Conservation (phyloP, 1,284 basidiomycete genomes). For the Fomitopsis betulina region DNA sequence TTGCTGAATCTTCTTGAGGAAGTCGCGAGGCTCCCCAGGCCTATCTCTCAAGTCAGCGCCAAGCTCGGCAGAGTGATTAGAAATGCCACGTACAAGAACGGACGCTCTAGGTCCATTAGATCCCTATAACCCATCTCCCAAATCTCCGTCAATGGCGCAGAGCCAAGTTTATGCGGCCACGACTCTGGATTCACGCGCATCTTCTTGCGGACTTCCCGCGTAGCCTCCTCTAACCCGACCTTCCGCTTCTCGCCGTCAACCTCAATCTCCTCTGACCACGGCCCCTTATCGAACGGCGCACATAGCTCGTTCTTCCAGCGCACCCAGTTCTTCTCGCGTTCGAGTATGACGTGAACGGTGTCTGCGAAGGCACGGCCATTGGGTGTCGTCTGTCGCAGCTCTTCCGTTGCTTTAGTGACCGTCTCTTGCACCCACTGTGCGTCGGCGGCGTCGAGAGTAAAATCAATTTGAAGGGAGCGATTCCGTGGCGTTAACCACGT, state of each 20-base stretch:
- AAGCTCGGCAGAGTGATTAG: background rate
- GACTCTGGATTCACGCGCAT: conserved; percentile 51
- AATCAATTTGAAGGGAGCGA: conserved; percentile 75
- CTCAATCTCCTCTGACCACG: conserved; percentile 45
- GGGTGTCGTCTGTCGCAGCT: conserved; percentile 69
- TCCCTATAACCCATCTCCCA: conserved; percentile 76
- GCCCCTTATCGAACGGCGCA: conserved; percentile 68
- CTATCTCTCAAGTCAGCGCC: conserved; percentile 28
- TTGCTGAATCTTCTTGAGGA: conserved; percentile 61
- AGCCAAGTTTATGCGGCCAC: conserved; percentile 60
- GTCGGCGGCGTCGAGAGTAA: conserved; percentile 62
- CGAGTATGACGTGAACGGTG: conserved; percentile 63
- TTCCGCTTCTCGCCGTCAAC: conserved; percentile 30
- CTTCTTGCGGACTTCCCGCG: conserved; percentile 41
- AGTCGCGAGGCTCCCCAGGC: conserved; percentile 67
- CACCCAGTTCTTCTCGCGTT: conserved; percentile 84
- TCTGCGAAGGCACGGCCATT: conserved; percentile 72
- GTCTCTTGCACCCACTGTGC: conserved; percentile 74
- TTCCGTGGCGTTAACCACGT: conserved; percentile 59
- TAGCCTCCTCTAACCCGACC: conserved; percentile 59
- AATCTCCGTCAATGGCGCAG: conserved; percentile 66
- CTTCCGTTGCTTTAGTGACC: conserved; percentile 57
- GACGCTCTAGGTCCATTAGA: conserved; percentile 53
- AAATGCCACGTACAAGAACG: conserved; percentile 52
- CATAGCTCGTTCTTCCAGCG: conserved; percentile 81